These are phyloP conservation scores for Stagonosporopsis tanaceti DNA, from an alignment of 2,329 filamentous ascomycete genomes.

Conservation along the genomic window DNA sequence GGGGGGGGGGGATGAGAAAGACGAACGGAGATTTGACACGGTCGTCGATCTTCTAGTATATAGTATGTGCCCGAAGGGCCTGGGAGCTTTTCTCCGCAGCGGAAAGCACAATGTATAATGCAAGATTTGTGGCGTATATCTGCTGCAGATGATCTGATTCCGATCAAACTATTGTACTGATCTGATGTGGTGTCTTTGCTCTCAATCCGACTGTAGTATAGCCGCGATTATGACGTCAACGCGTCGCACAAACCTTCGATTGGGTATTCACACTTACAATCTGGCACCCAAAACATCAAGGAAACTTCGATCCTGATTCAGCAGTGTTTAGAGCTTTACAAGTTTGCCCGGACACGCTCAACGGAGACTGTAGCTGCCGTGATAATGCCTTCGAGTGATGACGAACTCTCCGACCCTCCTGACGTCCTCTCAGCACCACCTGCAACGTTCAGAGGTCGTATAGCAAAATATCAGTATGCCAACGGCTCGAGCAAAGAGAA, in stretches of 20 bases:
- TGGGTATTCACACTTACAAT: background rate
- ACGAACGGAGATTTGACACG: background rate
- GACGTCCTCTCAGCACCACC: constrained; percentile 23
- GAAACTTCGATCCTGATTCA: background rate
- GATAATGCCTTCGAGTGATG: constrained; percentile 10
- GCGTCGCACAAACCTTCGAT: background rate
- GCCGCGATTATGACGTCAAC: constrained; percentile 14
- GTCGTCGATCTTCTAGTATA: constrained; percentile 2
- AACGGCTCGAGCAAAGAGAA: constrained; percentile 11
- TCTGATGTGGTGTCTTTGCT: background rate
- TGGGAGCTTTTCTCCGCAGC: background rate
- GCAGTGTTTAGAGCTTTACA: background rate
- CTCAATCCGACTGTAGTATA: background rate
- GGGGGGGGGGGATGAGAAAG: background rate
- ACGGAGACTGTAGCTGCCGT: constrained; percentile 2
- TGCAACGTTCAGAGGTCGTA: constrained; percentile 39
- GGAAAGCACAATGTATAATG: background rate
- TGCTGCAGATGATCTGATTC: background rate
- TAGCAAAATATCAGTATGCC: constrained; percentile 43
- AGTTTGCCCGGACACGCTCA: constrained; percentile 30
- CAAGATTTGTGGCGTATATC: background rate
- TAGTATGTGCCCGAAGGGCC: background rate
- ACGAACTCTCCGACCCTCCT: constrained; percentile 16
- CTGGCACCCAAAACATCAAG: background rate
- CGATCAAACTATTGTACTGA: background rate